Evolutionary conservation across 768 basidiomycete genomes (phyloP), one percentile per base, ranked within the genome.

Genomic region (Lactarius vividus): DNA sequence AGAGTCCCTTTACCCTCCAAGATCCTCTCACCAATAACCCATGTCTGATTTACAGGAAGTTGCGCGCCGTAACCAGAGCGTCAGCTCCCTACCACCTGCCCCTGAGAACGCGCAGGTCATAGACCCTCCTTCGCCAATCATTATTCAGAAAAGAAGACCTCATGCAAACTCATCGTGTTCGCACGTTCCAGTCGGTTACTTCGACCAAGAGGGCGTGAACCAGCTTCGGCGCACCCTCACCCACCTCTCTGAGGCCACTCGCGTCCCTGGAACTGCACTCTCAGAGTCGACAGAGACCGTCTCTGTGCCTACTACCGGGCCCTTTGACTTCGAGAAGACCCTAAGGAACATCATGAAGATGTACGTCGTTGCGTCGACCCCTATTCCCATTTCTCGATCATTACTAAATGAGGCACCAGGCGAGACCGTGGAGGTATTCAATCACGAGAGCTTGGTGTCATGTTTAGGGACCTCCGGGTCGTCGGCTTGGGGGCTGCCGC

Each of bases 401-500:
- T 46, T 0, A 23, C 16, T 39, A 7, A 55, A 2, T 37, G 15
- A 2, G 18, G 61, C n/a, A 28, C 4, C 58, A 88, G 86, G 67
- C 77, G 74, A 28, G 79, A 79, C 8, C 79, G 83, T 66, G 78
- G 80, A 0, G 79, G 80, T n/a, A 82, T 86, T 66, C 79, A 80
- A 67, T 63, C 75, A 1, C 81, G 87, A 28, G 78, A 84, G 58
- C 81, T 89, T 4, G 88, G 88, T 0, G 86, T 90, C 13, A 67
- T 80, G 52, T 89, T 90, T 66, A 73, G 83, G 60, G 75, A 85
- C 39, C 79, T 91, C 20, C 78, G 77, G 0, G 89, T 90, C 8
- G 78, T 83, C 28, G 89, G 88, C 2, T 70, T 85, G 8, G 87
- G 87, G 5, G 76, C 84, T 1, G 75, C 83, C 0, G 84, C 84